Conservation (phyloP, 768 basidiomycete species). For the Termitomyces bulborhizus region DNA sequence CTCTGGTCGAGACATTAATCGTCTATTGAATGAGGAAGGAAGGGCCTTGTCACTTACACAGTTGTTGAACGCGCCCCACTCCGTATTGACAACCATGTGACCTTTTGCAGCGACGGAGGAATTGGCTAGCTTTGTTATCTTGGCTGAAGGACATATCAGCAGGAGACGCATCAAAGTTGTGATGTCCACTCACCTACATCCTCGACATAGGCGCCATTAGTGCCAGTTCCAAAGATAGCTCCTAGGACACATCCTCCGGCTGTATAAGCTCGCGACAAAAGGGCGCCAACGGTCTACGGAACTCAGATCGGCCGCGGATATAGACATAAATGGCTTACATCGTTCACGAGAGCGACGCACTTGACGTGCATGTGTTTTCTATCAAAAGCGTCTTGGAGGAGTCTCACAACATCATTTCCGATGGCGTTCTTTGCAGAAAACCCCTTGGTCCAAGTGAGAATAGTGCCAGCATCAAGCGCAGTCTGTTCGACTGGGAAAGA, state of each 20-base stretch:
- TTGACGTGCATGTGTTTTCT: slow-evolving; percentile 87
- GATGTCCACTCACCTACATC: slow-evolving; percentile 43
- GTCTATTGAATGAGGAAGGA: not conserved
- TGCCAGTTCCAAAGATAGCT: slow-evolving; percentile 96
- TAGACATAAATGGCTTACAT: slow-evolving; percentile 43
- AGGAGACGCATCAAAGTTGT: not conserved
- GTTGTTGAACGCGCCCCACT: slow-evolving; percentile 99
- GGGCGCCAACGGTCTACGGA: slow-evolving; percentile 86
- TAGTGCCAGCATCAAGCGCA: slow-evolving; percentile 82
- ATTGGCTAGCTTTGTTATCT: slow-evolving; percentile 79
- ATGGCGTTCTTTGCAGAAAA: slow-evolving; percentile 89
- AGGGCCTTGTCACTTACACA: slow-evolving; percentile 41
- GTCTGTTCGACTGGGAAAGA: slow-evolving; percentile 98
- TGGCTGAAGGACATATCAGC: slow-evolving; percentile 29
- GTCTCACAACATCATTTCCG: slow-evolving; percentile 82
- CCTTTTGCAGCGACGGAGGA: slow-evolving; percentile 51
- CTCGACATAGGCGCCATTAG: slow-evolving; percentile 97
- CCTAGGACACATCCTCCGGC: slow-evolving; percentile 84
- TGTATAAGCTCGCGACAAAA: slow-evolving; percentile 91
- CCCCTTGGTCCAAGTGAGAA: slow-evolving; percentile 95
- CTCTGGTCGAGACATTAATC: slow-evolving; percentile 39
- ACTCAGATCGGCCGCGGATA: not conserved
- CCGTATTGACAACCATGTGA: slow-evolving; percentile 93
- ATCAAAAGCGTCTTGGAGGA: slow-evolving; percentile 90
- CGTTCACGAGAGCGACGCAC: slow-evolving; percentile 91